Conservation (phyloP, 768 basidiomycete genomes). For the Mycena indigotica region DNA sequence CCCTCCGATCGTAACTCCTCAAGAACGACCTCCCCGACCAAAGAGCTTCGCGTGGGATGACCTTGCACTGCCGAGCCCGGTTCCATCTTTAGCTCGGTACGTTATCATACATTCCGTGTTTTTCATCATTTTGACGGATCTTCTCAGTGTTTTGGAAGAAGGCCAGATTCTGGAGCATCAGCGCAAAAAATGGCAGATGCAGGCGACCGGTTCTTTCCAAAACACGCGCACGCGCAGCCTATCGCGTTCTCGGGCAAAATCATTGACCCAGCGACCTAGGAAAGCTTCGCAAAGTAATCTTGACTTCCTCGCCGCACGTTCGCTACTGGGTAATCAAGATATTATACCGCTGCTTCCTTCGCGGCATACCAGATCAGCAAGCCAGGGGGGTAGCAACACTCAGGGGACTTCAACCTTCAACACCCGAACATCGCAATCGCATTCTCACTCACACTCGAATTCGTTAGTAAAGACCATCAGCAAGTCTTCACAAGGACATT, state of each 20-base stretch:
- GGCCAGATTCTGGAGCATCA: slow-evolving; percentile 61
- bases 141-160: slow-evolving; percentile 65
- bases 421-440: slow-evolving; percentile 14
- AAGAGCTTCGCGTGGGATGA: slow-evolving; percentile 66
- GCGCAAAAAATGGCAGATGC: slow-evolving; percentile 65
- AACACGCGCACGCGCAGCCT: slow-evolving; percentile 64
- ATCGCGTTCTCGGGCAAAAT: slow-evolving; percentile 65
- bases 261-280: slow-evolving; percentile 44
- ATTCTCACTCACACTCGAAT: slow-evolving; percentile 40
- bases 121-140: slow-evolving; percentile 1
- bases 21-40: slow-evolving; percentile 41
- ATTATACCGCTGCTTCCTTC: slow-evolving; percentile 45
- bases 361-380: slow-evolving; percentile 20
- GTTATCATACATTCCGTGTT: slow-evolving; percentile 22
- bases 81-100: slow-evolving; percentile 58
- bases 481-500: slow-evolving; percentile 41
- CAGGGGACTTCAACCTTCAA: slow-evolving; percentile 23
- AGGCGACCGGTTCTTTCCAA: slow-evolving; percentile 64
- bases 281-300: slow-evolving; percentile 38
- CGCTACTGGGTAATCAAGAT: slow-evolving; percentile 66
- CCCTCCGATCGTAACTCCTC: slow-evolving; percentile 3
- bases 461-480: slow-evolving; percentile 39
- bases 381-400: slow-evolving; percentile 26
- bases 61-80: slow-evolving; percentile 57
- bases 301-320: slow-evolving; percentile 66